Conservation (phyloP, 2,329 filamentous ascomycete species). For the Pseudogymnoascus sp. region DNA sequence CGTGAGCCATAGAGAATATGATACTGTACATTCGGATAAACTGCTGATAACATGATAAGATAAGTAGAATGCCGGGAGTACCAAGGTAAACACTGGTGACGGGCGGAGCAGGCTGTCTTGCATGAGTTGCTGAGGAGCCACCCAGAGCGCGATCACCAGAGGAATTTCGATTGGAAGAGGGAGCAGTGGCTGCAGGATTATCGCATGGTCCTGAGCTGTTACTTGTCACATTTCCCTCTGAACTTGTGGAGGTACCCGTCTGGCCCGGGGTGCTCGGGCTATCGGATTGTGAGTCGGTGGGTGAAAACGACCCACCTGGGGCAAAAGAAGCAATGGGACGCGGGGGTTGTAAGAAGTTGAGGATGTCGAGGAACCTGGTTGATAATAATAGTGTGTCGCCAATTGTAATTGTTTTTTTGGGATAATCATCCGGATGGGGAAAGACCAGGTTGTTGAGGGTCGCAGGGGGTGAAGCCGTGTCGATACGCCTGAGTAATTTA, state of each 20-base stretch:
- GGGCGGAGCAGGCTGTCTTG: background rate
- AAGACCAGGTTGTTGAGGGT: background rate
- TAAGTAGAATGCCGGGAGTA: background rate
- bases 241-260: background rate
- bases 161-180: background rate
- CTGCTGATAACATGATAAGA: slow-evolving; percentile 3
- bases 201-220: background rate
- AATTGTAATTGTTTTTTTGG: slow-evolving; percentile 1
- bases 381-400: background rate
- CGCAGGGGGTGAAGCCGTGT: background rate
- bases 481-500: background rate
- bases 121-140: background rate
- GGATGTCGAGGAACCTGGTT: background rate
- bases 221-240: background rate
- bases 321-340: background rate
- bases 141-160: background rate
- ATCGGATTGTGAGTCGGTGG: background rate
- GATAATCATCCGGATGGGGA: slow-evolving; percentile 1
- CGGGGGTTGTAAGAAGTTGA: background rate
- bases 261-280: background rate
- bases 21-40: slow-evolving; percentile 2
- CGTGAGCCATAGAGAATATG: background rate
- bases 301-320: background rate
- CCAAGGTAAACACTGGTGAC: slow-evolving; percentile 2
- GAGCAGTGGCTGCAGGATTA: background rate